phyloP scores from a whole-genome alignment of 73 alveolate genomes.

The Paraurostyla sp. region DNA sequence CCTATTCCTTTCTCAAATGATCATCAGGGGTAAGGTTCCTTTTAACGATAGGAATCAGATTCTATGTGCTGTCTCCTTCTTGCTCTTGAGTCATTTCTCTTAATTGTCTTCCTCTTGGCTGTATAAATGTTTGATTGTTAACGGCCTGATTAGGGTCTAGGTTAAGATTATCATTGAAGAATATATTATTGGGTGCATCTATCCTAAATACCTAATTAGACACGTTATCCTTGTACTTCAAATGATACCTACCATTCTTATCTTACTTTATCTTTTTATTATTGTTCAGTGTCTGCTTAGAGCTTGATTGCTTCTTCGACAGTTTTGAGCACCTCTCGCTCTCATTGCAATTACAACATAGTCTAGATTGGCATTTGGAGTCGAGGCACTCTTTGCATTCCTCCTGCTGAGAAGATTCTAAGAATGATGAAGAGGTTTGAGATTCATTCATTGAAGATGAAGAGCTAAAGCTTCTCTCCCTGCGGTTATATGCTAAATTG shows the following conservation, averaged over 20 bases:
- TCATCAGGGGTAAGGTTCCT: constrained; percentile 63
- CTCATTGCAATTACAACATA: constrained; percentile 27
- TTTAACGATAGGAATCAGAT: constrained; percentile 38
- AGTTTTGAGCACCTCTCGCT: constrained; percentile 32
- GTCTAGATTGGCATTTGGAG: constrained; percentile 22
- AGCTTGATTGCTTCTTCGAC: not conserved
- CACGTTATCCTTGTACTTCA: constrained; percentile 21
- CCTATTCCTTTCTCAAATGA: constrained; percentile 26
- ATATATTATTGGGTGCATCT: constrained; percentile 37
- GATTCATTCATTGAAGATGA: not conserved
- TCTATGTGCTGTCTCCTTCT: not conserved
- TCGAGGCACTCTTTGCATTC: constrained; percentile 47
- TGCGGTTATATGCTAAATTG: not conserved
- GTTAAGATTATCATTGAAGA: constrained; percentile 30
- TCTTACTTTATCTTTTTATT: constrained; percentile 22
- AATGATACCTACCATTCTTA: not conserved
- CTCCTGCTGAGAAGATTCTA: constrained; percentile 34
- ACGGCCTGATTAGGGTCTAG: not conserved
- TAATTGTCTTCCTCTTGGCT: constrained; percentile 26
- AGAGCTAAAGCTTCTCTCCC: too few relatives aligned
- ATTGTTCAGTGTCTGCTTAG: not conserved
- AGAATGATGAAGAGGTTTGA: not conserved
- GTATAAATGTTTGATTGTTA: not conserved
- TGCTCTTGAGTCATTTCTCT: not conserved
- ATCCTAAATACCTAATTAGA: constrained; percentile 21